Base-by-base conservation (phyloP, 129 eudicot species). In the Heracleum sosnowskyi region DNA sequence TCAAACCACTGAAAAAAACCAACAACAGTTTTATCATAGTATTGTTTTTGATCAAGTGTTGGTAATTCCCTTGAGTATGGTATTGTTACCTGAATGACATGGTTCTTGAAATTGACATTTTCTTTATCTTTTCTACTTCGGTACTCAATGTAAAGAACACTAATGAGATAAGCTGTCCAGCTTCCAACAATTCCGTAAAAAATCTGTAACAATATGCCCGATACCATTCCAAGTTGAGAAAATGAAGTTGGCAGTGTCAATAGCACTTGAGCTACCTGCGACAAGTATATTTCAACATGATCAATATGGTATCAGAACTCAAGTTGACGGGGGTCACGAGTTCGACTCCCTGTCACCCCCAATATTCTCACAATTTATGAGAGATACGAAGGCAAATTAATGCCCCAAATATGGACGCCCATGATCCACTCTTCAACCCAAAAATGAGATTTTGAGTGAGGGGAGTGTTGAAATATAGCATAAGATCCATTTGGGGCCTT, bases 251-350 rank as follows among this genome's bases (percentile, higher is more conserved):
- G 86, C 37, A 83, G 75, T 49, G 86, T 80, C 45, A 83, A 62
- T n/a, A 83, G 69, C 76, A 83, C 86, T 76, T 83, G 86, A 2
- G 83, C 83, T 20, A 83, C 83, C 86, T 83, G 57, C 55, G 88
- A 81, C n/a, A 63, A 35, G 31, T 29, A 79, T 31, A 4, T 73
- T 20, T 20, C 45, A 57, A 34, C 7, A 26, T 35, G 35, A 9
- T 64, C n/a, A n/a, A n/a, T n/a, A n/a, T n/a, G n/a, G n/a, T n/a
- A n/a, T n/a, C n/a, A n/a, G n/a, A n/a, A n/a, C n/a, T n/a, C n/a
- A n/a, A n/a, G n/a, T n/a, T n/a, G n/a, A n/a, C n/a, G n/a, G n/a
- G n/a, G n/a, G n/a, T n/a, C n/a, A n/a, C n/a, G n/a, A n/a, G n/a
- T n/a, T n/a, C n/a, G n/a, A n/a, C n/a, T n/a, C n/a, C n/a, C n/a